Conservation (phyloP, 106 monocot species). For the Acanthochlamys bracteata region DNA sequence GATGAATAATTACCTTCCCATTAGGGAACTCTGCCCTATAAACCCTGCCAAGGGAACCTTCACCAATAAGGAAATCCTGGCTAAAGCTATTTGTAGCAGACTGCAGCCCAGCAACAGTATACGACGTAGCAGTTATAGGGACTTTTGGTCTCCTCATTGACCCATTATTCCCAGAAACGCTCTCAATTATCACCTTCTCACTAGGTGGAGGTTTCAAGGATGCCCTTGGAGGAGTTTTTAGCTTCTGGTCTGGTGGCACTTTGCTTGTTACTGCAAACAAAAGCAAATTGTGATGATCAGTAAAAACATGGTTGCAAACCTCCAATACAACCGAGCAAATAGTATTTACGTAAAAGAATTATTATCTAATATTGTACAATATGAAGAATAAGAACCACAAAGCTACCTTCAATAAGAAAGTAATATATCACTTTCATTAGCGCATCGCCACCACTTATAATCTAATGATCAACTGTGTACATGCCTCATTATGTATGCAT, state of each 20-base stretch:
- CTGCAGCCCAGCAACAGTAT: constrained; percentile 76
- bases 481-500: too few relatives aligned
- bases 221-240: constrained; percentile 28
- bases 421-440: too few relatives aligned
- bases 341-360: background rate
- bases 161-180: constrained; percentile 32
- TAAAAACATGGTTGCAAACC: background rate
- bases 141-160: constrained; percentile 31
- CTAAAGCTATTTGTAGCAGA: constrained; percentile 83
- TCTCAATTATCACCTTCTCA: constrained; percentile 39
- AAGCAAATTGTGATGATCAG: background rate
- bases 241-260: constrained; percentile 26
- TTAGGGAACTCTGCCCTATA: constrained; percentile 75
- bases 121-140: constrained; percentile 62
- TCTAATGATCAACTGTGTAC: too few relatives aligned
- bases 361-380: background rate
- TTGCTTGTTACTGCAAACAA: constrained; percentile 30
- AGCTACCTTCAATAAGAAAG: background rate
- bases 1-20: constrained; percentile 51
- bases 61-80: constrained; percentile 70
- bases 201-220: constrained; percentile 29
- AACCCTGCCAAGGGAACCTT: constrained; percentile 88
- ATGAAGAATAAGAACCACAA: background rate
- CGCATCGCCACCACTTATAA: background rate
- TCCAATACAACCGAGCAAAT: background rate